phyloP scores from a whole-genome alignment of 2,329 filamentous ascomycete genomes.

The Fusarium lyarnte region DNA sequence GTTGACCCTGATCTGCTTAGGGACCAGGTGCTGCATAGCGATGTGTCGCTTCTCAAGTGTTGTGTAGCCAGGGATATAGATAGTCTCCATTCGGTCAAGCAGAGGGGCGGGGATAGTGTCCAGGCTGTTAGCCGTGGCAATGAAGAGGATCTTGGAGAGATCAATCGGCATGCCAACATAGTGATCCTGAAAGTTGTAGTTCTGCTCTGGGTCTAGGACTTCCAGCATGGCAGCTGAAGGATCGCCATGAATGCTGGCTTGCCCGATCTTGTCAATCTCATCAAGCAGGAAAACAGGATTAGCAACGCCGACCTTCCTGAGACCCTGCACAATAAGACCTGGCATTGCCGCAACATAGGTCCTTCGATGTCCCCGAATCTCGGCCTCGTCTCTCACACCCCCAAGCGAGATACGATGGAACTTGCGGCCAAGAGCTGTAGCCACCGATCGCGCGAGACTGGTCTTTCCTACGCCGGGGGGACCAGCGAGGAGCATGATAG shows the following conservation, averaged over 20 bases:
- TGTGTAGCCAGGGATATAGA: conserved; percentile 92
- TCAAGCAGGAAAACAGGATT: conserved; percentile 97
- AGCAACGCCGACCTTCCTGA: conserved; percentile 94
- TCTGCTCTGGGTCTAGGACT: conserved; percentile 96
- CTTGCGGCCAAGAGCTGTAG: conserved; percentile 89
- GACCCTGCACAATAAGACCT: conserved; percentile 88
- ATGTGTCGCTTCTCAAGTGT: conserved; percentile 97
- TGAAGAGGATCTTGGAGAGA: conserved; percentile 95
- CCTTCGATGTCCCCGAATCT: conserved; percentile 92
- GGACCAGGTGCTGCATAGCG: conserved; percentile 89
- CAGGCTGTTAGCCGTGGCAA: conserved; percentile 93
- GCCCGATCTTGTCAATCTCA: conserved; percentile 97
- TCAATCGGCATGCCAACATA: conserved; percentile 97
- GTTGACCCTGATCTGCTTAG: conserved; percentile 93
- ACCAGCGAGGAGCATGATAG: conserved; percentile 91
- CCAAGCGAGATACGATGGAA: conserved; percentile 98
- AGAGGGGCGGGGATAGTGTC: conserved; percentile 96
- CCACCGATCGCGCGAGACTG: conserved; percentile 91
- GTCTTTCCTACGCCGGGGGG: conserved; percentile 97
- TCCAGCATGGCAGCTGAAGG: conserved; percentile 98
- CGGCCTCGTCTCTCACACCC: conserved; percentile 94
- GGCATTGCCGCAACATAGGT: conserved; percentile 99
- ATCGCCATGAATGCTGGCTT: conserved; percentile 91
- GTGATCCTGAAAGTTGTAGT: conserved; percentile 93
- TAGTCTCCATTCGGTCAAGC: conserved; percentile 96